phyloP scores from a whole-genome alignment of 257 asterid genomes.

The Salvia splendens region DNA sequence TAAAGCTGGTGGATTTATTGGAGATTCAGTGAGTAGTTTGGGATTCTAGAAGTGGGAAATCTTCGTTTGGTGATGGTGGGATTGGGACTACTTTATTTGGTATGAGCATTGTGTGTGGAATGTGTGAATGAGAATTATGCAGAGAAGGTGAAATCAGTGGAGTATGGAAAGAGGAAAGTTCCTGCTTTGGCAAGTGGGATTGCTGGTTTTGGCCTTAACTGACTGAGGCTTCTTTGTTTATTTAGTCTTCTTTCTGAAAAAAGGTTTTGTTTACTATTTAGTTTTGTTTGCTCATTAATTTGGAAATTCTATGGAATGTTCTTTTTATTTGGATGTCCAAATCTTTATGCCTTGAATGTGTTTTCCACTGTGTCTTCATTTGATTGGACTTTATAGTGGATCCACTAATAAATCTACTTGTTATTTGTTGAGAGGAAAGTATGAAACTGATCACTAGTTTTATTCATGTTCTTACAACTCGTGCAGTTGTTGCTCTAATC shows the following conservation, averaged over 20 bases:
- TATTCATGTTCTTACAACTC: constrained; percentile 15
- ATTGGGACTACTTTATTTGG: constrained; percentile 34
- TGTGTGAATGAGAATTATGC: constrained; percentile 24
- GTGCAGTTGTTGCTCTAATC: constrained; percentile 88
- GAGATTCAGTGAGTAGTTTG: constrained; percentile 30
- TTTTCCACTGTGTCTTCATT: neutral
- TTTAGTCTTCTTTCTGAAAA: constrained; percentile 31
- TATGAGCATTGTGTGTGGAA: neutral
- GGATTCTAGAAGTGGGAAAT: constrained; percentile 31
- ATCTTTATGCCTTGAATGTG: constrained; percentile 14
- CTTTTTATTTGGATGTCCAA: constrained; percentile 12
- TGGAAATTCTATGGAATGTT: constrained; percentile 6
- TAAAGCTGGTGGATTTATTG: constrained; percentile 26
- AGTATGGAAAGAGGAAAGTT: constrained; percentile 53
- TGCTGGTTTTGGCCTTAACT: constrained; percentile 52
- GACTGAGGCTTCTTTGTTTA: constrained; percentile 54
- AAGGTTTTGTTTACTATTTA: neutral
- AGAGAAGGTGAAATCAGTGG: constrained; percentile 42
- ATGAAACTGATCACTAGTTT: neutral
- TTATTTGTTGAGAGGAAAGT: constrained; percentile 10
- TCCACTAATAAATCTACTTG: constrained; percentile 36
- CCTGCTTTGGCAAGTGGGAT: constrained; percentile 44
- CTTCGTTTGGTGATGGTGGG: constrained; percentile 38
- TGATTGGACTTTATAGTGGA: constrained; percentile 26
- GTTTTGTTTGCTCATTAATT: neutral